phyloP scores from a whole-genome alignment of 2,329 filamentous ascomycete species.

The Laburnicola sp. region DNA sequence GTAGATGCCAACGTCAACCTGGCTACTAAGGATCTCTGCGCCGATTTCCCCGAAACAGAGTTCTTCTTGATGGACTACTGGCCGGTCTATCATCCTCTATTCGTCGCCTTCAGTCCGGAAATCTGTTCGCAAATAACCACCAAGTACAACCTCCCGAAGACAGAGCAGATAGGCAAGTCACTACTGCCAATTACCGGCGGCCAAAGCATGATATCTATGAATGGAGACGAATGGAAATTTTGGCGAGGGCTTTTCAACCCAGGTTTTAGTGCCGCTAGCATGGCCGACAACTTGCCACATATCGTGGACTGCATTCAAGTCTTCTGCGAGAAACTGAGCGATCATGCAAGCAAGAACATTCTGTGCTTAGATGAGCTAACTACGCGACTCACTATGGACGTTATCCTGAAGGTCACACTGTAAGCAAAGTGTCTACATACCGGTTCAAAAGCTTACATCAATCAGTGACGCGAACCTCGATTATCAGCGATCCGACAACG shows the following conservation, averaged over 20 bases:
- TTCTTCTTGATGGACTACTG: slow-evolving; percentile 15
- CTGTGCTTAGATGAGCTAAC: slow-evolving; percentile 15
- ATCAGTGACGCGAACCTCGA: slow-evolving; percentile 8
- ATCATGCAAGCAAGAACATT: slow-evolving; percentile 2
- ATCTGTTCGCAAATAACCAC: slow-evolving; percentile 6
- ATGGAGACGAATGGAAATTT: slow-evolving; percentile 30
- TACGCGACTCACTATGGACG: slow-evolving; percentile 14
- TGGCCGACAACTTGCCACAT: slow-evolving; percentile 35
- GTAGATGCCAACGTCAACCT: slow-evolving; percentile 9
- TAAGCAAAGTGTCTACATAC: slow-evolving; percentile 1
- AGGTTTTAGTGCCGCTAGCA: slow-evolving; percentile 47
- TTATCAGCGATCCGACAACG: slow-evolving; percentile 12
- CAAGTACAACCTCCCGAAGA: slow-evolving; percentile 12
- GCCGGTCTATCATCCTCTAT: slow-evolving; percentile 10
- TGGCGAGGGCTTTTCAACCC: slow-evolving; percentile 18
- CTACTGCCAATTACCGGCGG: slow-evolving; percentile 14
- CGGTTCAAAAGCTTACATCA: not conserved
- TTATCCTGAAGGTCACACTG: slow-evolving; percentile 16
- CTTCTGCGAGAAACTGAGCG: slow-evolving; percentile 11
- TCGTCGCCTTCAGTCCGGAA: slow-evolving; percentile 13
- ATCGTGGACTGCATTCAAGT: slow-evolving; percentile 14
- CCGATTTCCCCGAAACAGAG: slow-evolving; percentile 6
- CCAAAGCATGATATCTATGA: slow-evolving; percentile 13
- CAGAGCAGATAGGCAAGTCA: not conserved
- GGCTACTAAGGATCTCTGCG: slow-evolving; percentile 3